A percentile compares a stretch with the other conserved stretches of the same genome.
Conservation (phyloP, 83 land plant species). For the Picea engelmannii region DNA sequence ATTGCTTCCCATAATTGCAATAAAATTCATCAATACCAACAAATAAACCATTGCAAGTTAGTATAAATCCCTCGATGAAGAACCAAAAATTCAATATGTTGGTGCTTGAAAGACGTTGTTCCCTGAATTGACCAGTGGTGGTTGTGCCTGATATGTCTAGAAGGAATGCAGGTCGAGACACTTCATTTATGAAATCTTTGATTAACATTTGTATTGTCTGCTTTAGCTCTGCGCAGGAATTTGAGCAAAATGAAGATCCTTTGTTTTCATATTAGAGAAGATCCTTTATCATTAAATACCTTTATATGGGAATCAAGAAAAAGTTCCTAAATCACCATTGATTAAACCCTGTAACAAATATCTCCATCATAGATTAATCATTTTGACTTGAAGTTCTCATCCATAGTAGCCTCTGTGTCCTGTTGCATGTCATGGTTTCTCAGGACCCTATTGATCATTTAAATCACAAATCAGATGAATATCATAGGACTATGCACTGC, state of each 20-base stretch:
- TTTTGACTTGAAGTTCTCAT: not conserved
- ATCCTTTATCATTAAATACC: too few relatives aligned
- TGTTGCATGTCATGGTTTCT: not conserved
- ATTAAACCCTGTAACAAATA: slow-evolving; percentile 16
- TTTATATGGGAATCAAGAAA: too few relatives aligned
- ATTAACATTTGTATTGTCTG: too few relatives aligned
- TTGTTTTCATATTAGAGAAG: too few relatives aligned
- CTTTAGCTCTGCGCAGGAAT: too few relatives aligned
- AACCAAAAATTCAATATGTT: too few relatives aligned
- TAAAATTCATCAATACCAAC: not conserved
- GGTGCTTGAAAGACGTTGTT: too few relatives aligned
- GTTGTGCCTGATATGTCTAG: slow-evolving; percentile 20
- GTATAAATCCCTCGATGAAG: too few relatives aligned
- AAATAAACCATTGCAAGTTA: slow-evolving; percentile 20
- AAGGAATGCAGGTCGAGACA: slow-evolving; percentile 17
- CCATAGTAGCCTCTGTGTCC: not conserved
- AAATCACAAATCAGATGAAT: too few relatives aligned
- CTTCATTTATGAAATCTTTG: slow-evolving; percentile 24
- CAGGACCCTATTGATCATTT: not conserved
- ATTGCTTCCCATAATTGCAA: not conserved
- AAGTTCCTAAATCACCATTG: too few relatives aligned
- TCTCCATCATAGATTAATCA: slow-evolving; percentile 14
- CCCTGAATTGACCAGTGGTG: slow-evolving; percentile 8
- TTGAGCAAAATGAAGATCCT: too few relatives aligned
- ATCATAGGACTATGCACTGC: too few relatives aligned